Percentiles rank a stretch among this genome's conserved stretches.
phyloP scores from a whole-genome alignment of 331 rosid species.

The Phaseolus coccineus region DNA sequence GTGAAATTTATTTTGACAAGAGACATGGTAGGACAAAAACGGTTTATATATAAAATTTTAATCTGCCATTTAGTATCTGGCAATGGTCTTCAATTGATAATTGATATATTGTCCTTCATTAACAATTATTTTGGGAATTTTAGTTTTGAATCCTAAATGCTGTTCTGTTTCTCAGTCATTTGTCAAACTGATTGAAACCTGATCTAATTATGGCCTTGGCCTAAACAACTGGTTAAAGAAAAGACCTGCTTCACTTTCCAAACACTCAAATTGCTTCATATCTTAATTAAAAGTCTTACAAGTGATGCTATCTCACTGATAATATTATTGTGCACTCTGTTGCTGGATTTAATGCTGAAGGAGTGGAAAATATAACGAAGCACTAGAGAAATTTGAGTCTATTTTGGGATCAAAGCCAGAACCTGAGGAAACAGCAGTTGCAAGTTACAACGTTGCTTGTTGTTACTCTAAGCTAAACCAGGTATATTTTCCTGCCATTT shows the following conservation, averaged over 20 bases:
- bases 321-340: conserved; percentile 28
- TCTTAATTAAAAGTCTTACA: conserved; percentile 9
- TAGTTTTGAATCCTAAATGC: background rate
- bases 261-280: background rate
- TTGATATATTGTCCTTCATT: background rate
- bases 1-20: background rate
- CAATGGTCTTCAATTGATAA: background rate
- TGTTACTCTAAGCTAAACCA: conserved; percentile 93
- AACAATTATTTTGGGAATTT: background rate
- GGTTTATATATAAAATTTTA: conserved; percentile 1
- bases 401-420: conserved; percentile 88
- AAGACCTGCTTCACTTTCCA: background rate
- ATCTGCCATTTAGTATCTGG: conserved; percentile 13
- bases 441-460: conserved; percentile 95
- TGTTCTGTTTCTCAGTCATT: conserved; percentile 14
- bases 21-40: background rate
- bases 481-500: conserved; percentile 55
- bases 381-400: conserved; percentile 86
- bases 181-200: conserved; percentile 7
- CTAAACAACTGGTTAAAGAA: background rate
- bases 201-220: conserved; percentile 11
- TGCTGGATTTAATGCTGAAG: conserved; percentile 56
- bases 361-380: conserved; percentile 85
- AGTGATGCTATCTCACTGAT: conserved; percentile 20
- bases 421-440: conserved; percentile 77